Conservation (phyloP, 2,329 filamentous ascomycete genomes). For the Incumbomyces lentus region DNA sequence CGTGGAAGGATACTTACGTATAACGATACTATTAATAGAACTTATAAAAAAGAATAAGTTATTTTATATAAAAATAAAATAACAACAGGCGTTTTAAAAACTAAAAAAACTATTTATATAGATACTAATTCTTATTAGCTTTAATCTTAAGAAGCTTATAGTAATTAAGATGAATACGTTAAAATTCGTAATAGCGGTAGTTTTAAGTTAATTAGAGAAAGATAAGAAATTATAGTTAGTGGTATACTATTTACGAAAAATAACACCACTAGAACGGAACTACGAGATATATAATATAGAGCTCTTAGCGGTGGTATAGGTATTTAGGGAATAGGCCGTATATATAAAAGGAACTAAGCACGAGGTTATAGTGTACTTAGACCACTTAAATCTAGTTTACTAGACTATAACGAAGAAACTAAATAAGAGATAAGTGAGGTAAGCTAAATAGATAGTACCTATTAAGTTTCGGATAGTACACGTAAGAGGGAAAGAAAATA, state of each 20-base stretch:
- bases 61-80: too few species aligned
- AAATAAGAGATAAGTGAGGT: conserved; percentile 9
- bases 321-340: conserved; percentile 11
- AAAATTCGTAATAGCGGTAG: too few species aligned
- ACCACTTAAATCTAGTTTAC: conserved; percentile 13
- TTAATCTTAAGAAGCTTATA: too few species aligned
- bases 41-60: too few species aligned
- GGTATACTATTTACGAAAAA: conserved; percentile 14
- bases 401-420: conserved; percentile 11
- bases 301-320: conserved; percentile 13
- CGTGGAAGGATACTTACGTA: too few species aligned
- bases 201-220: conserved; percentile 7
- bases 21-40: too few species aligned
- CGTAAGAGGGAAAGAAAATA: conserved; percentile 8
- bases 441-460: conserved; percentile 7
- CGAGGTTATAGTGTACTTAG: conserved; percentile 8
- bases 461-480: conserved; percentile 14
- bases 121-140: too few species aligned
- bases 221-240: conserved; percentile 7
- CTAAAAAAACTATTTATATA: too few species aligned
- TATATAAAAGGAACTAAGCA: conserved; percentile 12
- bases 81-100: too few species aligned
- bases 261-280: conserved; percentile 11
- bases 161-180: too few species aligned
- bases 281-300: conserved; percentile 18